phyloP scores from a whole-genome alignment of 1,284 basidiomycete species.

The Calocybe gambosa region DNA sequence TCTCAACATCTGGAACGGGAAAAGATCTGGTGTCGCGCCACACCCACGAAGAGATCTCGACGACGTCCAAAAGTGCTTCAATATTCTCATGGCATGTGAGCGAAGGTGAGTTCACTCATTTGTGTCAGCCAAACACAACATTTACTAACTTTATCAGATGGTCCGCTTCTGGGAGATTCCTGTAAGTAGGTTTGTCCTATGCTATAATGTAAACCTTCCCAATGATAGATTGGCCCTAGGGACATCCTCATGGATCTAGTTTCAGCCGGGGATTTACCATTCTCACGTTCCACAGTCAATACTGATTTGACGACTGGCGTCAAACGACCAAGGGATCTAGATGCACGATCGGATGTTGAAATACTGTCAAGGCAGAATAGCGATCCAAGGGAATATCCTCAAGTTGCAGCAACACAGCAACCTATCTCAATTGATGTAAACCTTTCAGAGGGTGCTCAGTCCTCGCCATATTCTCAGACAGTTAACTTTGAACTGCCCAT shows the following conservation, averaged over 20 bases:
- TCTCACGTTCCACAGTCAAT: constrained; percentile 8
- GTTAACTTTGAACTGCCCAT: constrained; percentile 25
- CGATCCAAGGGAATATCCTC: constrained; percentile 18
- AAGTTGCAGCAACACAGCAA: constrained; percentile 17
- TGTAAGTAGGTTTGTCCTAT: constrained; percentile 21
- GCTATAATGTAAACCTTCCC: neutral
- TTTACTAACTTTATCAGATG: constrained; percentile 24
- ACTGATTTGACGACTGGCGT: constrained; percentile 6
- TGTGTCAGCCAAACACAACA: neutral
- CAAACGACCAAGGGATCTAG: constrained; percentile 3
- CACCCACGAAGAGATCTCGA: constrained; percentile 44
- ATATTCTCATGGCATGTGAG: constrained; percentile 43
- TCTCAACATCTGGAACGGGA: constrained; percentile 55
- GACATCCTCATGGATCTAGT: constrained; percentile 31
- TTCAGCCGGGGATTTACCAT: constrained; percentile 25
- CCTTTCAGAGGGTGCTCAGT: constrained; percentile 7
- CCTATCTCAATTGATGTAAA: constrained; percentile 10
- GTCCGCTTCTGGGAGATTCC: constrained; percentile 36
- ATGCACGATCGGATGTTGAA: constrained; percentile 10
- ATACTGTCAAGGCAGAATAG: constrained; percentile 1
- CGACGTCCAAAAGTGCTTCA: constrained; percentile 51
- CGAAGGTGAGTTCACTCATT: constrained; percentile 23
- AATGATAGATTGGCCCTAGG: constrained; percentile 17
- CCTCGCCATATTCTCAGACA: constrained; percentile 9
- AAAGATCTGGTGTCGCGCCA: constrained; percentile 36